Percentiles rank a stretch among this genome's conserved stretches.
These are phyloP conservation scores for Coniella vitis DNA, from an alignment of 2,329 filamentous ascomycete genomes.

Conservation along the genomic window DNA sequence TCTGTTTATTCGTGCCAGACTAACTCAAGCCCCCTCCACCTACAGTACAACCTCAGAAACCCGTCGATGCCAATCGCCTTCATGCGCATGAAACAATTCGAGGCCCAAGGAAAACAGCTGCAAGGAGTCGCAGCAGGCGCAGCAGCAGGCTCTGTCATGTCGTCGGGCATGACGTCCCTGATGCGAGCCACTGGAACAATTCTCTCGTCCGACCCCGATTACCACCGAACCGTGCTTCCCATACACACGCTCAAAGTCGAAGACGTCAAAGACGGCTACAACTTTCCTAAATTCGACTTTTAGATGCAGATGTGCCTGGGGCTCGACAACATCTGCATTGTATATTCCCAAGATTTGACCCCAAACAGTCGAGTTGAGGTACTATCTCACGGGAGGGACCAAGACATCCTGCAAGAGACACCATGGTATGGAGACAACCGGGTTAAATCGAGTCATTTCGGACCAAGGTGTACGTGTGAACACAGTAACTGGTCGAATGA, in stretches of 20 bases:
- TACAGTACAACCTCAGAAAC: slow-evolving; percentile 10
- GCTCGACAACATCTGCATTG: too few relatives aligned
- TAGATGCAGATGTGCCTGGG: not conserved
- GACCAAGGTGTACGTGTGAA: too few relatives aligned
- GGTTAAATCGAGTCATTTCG: too few relatives aligned
- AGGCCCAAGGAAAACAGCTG: slow-evolving; percentile 8
- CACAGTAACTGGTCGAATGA: too few relatives aligned
- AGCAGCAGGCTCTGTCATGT: slow-evolving; percentile 10
- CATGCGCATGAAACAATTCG: slow-evolving; percentile 15
- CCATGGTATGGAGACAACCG: too few relatives aligned
- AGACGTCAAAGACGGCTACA: not conserved
- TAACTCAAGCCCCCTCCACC: not conserved
- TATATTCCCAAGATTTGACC: too few relatives aligned
- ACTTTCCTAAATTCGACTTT: not conserved
- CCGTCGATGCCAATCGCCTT: slow-evolving; percentile 16
- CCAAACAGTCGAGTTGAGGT: too few relatives aligned
- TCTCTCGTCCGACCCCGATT: not conserved
- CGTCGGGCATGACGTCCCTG: slow-evolving; percentile 3
- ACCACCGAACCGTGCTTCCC: not conserved
- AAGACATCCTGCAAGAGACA: too few relatives aligned
- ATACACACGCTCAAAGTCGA: not conserved
- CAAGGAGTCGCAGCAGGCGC: slow-evolving; percentile 10
- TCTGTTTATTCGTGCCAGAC: not conserved
- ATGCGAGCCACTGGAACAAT: slow-evolving; percentile 3
- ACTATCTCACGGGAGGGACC: too few relatives aligned